Evolutionary conservation across 2,329 filamentous ascomycete species (phyloP).

Genomic region (Epichloe baconii): DNA sequence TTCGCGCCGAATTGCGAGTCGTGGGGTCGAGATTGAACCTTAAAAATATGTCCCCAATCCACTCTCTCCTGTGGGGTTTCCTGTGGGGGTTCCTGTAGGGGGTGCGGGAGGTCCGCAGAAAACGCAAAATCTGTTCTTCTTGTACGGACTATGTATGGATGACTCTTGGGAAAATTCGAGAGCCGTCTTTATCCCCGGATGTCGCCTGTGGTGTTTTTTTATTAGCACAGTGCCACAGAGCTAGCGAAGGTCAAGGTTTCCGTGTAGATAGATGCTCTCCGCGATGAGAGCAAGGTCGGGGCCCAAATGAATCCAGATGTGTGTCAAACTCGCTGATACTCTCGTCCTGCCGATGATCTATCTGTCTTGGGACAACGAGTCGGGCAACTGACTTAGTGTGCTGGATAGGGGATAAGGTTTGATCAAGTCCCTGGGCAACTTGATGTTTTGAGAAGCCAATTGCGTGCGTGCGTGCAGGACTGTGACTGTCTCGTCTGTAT

Average conservation of each 20-base stretch:
- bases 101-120: background rate
- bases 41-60: constrained; percentile 1
- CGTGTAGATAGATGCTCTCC: too few species aligned
- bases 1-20: background rate
- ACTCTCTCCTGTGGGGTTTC: background rate
- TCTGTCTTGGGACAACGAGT: background rate
- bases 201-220: background rate
- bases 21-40: background rate
- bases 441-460: background rate
- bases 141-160: background rate
- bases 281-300: too few species aligned
- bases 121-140: background rate
- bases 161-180: background rate
- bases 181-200: background rate
- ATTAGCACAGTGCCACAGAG: too few species aligned
- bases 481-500: background rate
- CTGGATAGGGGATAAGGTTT: background rate
- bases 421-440: background rate
- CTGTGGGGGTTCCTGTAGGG: too few species aligned
- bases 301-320: too few species aligned
- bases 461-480: background rate
- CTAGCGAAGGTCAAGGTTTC: too few species aligned
- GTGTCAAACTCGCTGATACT: background rate
- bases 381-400: too few species aligned
- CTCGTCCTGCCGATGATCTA: background rate